phyloP scores from a whole-genome alignment of 2,329 filamentous ascomycete species.

The Colletotrichum caudatum region DNA sequence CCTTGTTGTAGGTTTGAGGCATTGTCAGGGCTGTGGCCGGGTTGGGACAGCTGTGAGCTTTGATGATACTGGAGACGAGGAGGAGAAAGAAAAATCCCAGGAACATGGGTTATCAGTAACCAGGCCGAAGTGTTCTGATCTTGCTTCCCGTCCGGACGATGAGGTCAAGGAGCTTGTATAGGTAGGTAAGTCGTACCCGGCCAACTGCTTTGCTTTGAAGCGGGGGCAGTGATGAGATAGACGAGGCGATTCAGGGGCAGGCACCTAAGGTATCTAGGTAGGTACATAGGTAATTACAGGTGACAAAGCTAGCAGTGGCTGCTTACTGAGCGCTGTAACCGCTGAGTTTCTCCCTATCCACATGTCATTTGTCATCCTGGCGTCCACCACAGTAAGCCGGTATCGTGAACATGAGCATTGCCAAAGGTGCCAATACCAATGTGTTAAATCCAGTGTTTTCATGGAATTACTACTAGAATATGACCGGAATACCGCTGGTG shows the following conservation, averaged over 20 bases:
- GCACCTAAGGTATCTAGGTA: no score
- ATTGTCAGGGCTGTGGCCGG: conserved; percentile 17
- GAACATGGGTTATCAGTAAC: neutral
- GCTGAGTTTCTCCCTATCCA: neutral
- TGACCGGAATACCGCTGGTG: neutral
- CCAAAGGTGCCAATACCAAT: neutral
- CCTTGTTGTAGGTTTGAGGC: conserved; percentile 43
- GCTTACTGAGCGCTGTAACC: conserved; percentile 29
- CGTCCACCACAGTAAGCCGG: neutral
- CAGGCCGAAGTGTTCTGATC: no score
- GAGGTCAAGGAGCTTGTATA: conserved; percentile 3
- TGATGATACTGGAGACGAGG: neutral
- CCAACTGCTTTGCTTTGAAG: neutral
- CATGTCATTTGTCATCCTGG: neutral
- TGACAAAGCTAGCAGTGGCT: conserved; percentile 8
- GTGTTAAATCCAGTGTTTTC: neutral
- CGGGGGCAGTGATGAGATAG: neutral
- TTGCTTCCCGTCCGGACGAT: neutral
- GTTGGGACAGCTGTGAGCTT: conserved; percentile 1
- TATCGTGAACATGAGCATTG: neutral
- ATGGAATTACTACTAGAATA: neutral
- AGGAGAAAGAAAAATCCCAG: neutral
- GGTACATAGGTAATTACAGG: neutral
- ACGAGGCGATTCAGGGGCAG: neutral
- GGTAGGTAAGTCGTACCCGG: neutral